A percentile compares a stretch with the other conserved stretches of the same genome.
phyloP scores from a whole-genome alignment of 2,329 filamentous ascomycete species.

The Orbilia javanica region DNA sequence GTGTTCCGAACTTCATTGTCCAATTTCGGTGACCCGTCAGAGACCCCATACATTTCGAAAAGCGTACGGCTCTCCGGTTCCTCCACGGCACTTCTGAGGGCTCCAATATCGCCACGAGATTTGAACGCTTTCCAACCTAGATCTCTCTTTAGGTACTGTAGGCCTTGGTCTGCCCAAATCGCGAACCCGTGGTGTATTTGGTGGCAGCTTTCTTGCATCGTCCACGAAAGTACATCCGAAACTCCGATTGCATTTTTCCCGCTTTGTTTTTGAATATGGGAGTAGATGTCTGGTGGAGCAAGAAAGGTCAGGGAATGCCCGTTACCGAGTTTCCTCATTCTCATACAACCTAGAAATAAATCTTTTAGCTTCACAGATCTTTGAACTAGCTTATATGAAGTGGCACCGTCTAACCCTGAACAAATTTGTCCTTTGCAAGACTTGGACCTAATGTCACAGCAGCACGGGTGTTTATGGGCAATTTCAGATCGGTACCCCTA shows the following conservation, averaged over 20 bases:
- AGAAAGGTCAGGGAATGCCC: conserved; percentile 74
- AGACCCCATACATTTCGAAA: conserved; percentile 43
- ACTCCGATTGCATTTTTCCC: conserved; percentile 65
- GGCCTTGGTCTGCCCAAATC: conserved; percentile 74
- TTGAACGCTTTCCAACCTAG: background rate
- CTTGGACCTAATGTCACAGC: conserved; percentile 75
- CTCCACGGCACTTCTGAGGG: conserved; percentile 70
- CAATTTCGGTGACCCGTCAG: background rate
- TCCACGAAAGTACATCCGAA: conserved; percentile 72
- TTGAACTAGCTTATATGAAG: background rate
- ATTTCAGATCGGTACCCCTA: conserved; percentile 62
- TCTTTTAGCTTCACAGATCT: background rate
- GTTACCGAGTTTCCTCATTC: conserved; percentile 76
- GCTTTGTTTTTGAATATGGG: conserved; percentile 67
- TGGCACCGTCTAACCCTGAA: conserved; percentile 72
- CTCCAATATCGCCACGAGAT: conserved; percentile 64
- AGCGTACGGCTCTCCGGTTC: conserved; percentile 59
- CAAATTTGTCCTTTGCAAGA: conserved; percentile 76
- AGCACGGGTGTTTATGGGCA: conserved; percentile 17
- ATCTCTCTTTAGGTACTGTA: conserved; percentile 65
- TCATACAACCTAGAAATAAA: conserved; percentile 68
- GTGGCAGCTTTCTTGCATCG: conserved; percentile 71
- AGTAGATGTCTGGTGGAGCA: conserved; percentile 70
- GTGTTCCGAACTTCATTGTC: conserved; percentile 39
- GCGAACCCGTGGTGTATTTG: conserved; percentile 69